Evolutionary conservation across 805 yeast genomes (phyloP).

Genomic region (Candida suzukii): DNA sequence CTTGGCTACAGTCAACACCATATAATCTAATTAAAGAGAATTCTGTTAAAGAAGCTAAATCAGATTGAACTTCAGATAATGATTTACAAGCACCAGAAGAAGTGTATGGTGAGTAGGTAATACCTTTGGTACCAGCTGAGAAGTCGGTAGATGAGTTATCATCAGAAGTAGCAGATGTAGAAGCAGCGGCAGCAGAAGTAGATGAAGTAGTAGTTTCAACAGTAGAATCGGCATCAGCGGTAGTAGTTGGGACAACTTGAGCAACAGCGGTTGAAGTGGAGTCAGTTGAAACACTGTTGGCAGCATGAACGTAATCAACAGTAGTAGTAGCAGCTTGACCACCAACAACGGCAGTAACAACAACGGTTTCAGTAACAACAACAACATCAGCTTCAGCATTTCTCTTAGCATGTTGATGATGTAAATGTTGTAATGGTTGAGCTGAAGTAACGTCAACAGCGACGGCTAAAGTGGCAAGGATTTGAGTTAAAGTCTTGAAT

Average conservation of each 20-base stretch:
- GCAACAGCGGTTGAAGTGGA: slow-evolving; percentile 17
- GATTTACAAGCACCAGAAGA: slow-evolving; percentile 64
- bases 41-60: slow-evolving; percentile 43
- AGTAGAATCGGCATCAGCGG: slow-evolving; percentile 19
- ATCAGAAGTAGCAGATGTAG: slow-evolving; percentile 21
- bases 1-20: slow-evolving; percentile 85
- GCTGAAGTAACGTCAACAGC: slow-evolving; percentile 46
- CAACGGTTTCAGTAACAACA: slow-evolving; percentile 40
- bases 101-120: slow-evolving; percentile 77
- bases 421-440: slow-evolving; percentile 55
- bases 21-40: slow-evolving; percentile 66
- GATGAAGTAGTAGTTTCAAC: slow-evolving; percentile 27
- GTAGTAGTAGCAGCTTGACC: slow-evolving; percentile 24
- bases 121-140: slow-evolving; percentile 54
- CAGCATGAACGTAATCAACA: slow-evolving; percentile 24
- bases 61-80: slow-evolving; percentile 48
- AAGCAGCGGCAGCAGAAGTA: slow-evolving; percentile 24
- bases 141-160: slow-evolving; percentile 21
- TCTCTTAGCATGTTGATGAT: slow-evolving; percentile 53
- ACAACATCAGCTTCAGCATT: slow-evolving; percentile 31
- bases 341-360: slow-evolving; percentile 35
- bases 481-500: slow-evolving; percentile 31
- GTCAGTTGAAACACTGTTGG: slow-evolving; percentile 12
- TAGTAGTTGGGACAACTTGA: slow-evolving; percentile 21
- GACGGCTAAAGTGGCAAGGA: slow-evolving; percentile 39